phyloP scores from a whole-genome alignment of 305 asterid genomes.

The Nicotiana rustica region DNA sequence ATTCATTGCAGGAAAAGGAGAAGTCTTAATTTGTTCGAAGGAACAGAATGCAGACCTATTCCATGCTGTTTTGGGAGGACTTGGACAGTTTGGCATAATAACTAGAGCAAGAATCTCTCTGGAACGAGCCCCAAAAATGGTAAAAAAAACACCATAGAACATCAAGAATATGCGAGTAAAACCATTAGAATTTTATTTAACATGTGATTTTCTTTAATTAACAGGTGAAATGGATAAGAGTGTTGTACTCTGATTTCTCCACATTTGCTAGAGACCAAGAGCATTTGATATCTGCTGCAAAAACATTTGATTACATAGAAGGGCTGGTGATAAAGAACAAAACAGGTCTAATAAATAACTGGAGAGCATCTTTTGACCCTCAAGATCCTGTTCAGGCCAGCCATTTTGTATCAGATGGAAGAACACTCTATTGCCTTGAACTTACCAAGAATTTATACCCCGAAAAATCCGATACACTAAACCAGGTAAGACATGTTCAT shows the following conservation, averaged over 20 bases:
- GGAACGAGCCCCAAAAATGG: slow-evolving; percentile 88
- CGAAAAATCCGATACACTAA: slow-evolving; percentile 48
- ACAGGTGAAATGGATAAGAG: slow-evolving; percentile 93
- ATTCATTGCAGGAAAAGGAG: slow-evolving; percentile 79
- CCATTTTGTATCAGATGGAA: slow-evolving; percentile 73
- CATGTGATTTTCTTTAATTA: slow-evolving; percentile 30
- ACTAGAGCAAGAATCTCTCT: slow-evolving; percentile 83
- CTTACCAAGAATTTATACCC: slow-evolving; percentile 75
- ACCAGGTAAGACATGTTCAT: slow-evolving; percentile 54
- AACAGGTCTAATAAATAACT: slow-evolving; percentile 68
- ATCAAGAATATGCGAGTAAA: slow-evolving; percentile 24
- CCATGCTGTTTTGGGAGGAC: slow-evolving; percentile 84
- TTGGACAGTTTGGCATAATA: slow-evolving; percentile 91
- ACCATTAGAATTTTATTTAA: not conserved
- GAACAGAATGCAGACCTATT: slow-evolving; percentile 87
- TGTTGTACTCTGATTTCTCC: slow-evolving; percentile 78
- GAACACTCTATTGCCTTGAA: slow-evolving; percentile 80
- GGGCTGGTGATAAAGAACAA: slow-evolving; percentile 83
- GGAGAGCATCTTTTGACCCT: slow-evolving; percentile 80
- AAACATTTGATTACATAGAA: slow-evolving; percentile 83
- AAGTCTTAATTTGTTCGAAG: slow-evolving; percentile 73
- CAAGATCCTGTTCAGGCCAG: slow-evolving; percentile 71
- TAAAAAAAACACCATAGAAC: slow-evolving; percentile 35
- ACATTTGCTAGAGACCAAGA: slow-evolving; percentile 78
- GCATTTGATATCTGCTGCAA: slow-evolving; percentile 59